Evolutionary conservation across 257 asterid genomes (phyloP), one percentile per base, ranked within the genome.

Genomic region (Solanum pinnatisectum): DNA sequence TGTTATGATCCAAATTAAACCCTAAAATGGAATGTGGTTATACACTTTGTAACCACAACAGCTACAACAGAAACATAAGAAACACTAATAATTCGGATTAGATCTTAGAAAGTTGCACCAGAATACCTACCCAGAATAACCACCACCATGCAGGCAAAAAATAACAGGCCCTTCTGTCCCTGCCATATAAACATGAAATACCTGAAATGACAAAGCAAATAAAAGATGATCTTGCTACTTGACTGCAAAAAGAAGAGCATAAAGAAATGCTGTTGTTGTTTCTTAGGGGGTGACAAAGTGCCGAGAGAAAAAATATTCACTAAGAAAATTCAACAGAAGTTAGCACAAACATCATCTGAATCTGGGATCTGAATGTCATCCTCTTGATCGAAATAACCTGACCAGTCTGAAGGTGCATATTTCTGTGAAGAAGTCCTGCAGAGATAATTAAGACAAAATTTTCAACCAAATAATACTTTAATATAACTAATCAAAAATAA

Each of bases 121-220:
- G 82, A 78, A 70, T 88, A 84, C 90, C 65, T 91, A 97, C 99
- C 99, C 99, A 33, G 98, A 90, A 93, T 97, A 97, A 84, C 99
- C 99, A 88, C 99, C 99, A 90, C 99, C 99, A 89, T 97, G 99
- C 85, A 97, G 94, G 87, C 98, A 97, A 78, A 97, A 94, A 89
- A 96, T 93, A 83, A 97, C 98, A 11, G 99, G 99, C 63, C 99
- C 99, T 88, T 93, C 94, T 77, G 90, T 91, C 88, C 99, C 99
- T 60, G 99, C 98, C 90, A 84, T 90, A 88, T 97, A 97, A 73
- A 95, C 88, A 90, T 93, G 99, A 90, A 96, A 96, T 87, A 94
- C 97, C 99, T 97, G 97, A 89, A 89, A 92, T 52, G 81, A 78
- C 85, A 89, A 63, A 87, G 86, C 36, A 90, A 87, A 86, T 84